These are phyloP conservation scores for Pycnococcus provasolii DNA, from an alignment of 139 green algal species.

Conservation along the genomic window DNA sequence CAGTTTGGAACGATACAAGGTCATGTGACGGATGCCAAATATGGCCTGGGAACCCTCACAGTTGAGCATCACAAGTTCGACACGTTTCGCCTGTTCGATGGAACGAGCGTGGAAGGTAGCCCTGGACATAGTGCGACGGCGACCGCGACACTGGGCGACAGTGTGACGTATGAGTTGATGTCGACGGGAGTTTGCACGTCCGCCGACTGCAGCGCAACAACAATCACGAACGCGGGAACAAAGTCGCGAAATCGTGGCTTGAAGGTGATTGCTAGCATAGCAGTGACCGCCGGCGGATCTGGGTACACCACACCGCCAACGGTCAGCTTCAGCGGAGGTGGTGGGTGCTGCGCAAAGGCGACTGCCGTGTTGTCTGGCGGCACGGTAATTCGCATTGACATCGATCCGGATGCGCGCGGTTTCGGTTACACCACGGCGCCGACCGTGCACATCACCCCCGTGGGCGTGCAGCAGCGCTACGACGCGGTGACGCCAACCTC, in stretches of 20 bases:
- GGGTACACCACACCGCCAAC: slow-evolving; percentile 5
- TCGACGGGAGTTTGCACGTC: not conserved
- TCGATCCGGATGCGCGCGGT: not conserved
- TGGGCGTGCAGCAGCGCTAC: not conserved
- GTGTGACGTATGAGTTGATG: not conserved
- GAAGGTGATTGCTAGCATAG: too few species aligned
- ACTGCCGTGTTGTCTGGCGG: slow-evolving; percentile 4
- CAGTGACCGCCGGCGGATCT: not conserved
- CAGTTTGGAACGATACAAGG: slow-evolving; percentile 1
- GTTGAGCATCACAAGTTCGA: not conserved
- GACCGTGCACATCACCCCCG: not conserved
- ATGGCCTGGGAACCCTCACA: not conserved
- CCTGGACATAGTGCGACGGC: slow-evolving; percentile 2
- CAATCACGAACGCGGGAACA: not conserved
- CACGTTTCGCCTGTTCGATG: not conserved
- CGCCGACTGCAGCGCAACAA: not conserved
- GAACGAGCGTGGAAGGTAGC: not conserved
- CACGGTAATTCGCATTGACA: not conserved
- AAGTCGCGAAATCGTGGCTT: too few species aligned
- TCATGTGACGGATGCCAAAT: slow-evolving; percentile 2
- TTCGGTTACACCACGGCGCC: not conserved
- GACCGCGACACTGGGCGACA: not conserved
- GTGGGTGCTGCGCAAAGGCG: not conserved
- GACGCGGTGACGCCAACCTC: not conserved
- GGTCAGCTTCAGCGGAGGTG: not conserved